Base-by-base conservation (phyloP, 2,329 filamentous ascomycete species). In the Trichoderma sp. region DNA sequence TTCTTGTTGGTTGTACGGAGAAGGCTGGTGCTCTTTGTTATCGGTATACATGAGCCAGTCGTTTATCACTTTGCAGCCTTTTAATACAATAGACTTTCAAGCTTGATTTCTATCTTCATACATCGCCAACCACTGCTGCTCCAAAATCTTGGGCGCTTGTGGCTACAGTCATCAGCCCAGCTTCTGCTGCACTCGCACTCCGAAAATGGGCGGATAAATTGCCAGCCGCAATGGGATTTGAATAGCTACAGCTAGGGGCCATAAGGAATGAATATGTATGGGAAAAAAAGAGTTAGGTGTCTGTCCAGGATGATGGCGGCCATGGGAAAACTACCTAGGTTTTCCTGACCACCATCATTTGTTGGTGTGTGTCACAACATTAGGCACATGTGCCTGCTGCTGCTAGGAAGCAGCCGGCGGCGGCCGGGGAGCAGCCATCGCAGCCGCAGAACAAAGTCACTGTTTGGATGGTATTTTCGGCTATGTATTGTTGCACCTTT, bases 131-230 rank as follows among this genome's bases (percentile, higher is more conserved):
- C 55, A 29, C 10, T 43, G 29, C 55, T 37, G 21, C 55, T 7
- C 55, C 64, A 21, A 40, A 43, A 58, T 21, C 64, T 40, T 56
- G 57, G 29, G 60, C 16, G 55, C 64, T n/a, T n/a, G 40, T 19
- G 14, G 16, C 33, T 0, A 77, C 74, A 11, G 63, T 60, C 0
- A 73, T 68, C 7, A 74, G 62, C 1, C 76, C 74, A 31, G 71
- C 74, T 0, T 78, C 78, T 0, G 73, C 76, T 2, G 72, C 72
- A 0, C 68, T 78, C 0, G 76, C 78, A 55, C 78, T 79, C 72
- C 79, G 75, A 0, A 79, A 72, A 3, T 65, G 73, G 4, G 79
- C 75, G 24, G 79, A 79, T 0, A 73, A 0, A 11, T 73, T 71
- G 0, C 53, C 43, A 2, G 72, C 72, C 0, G 29, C 70, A 3